Conservation (phyloP, 2,329 filamentous ascomycete species). For the Xylariales sp. region DNA sequence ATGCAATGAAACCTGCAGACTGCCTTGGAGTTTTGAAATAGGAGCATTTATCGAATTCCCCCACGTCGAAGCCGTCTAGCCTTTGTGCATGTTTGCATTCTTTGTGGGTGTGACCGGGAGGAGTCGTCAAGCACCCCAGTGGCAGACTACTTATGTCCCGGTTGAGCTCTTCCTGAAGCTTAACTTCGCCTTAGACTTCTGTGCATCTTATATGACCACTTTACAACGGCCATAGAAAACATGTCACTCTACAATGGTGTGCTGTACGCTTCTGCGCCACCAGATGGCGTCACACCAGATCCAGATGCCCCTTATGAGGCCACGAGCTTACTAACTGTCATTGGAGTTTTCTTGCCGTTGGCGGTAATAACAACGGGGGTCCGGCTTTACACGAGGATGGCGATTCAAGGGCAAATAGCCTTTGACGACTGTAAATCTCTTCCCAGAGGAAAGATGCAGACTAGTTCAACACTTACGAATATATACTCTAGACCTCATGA, state of each 20-base stretch:
- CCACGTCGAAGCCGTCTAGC: too few species aligned
- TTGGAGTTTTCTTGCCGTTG: conserved; percentile 13
- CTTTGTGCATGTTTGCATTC: too few species aligned
- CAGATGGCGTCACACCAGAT: conserved; percentile 11
- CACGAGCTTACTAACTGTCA: conserved; percentile 9
- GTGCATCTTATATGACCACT: too few species aligned
- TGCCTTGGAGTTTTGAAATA: too few species aligned
- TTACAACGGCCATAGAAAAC: background rate
- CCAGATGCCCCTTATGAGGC: conserved; percentile 7
- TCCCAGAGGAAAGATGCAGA: background rate
- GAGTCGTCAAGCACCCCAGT: too few species aligned
- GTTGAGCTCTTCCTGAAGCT: too few species aligned
- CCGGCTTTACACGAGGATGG: conserved; percentile 14
- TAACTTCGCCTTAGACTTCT: too few species aligned
- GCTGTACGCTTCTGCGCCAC: conserved; percentile 12
- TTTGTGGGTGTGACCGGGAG: too few species aligned
- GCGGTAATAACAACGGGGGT: conserved; percentile 10
- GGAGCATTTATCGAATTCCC: too few species aligned
- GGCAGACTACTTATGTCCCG: too few species aligned
- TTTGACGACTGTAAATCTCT: conserved; percentile 15
- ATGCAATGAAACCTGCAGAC: too few species aligned
- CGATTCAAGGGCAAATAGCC: conserved; percentile 12
- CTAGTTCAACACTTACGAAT: conserved; percentile 2
- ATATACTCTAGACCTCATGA: conserved; percentile 14
- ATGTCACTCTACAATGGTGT: conserved; percentile 16